Evolutionary conservation across 768 basidiomycete genomes (phyloP).

Genomic region (Phylloporus rhodoxanthus): DNA sequence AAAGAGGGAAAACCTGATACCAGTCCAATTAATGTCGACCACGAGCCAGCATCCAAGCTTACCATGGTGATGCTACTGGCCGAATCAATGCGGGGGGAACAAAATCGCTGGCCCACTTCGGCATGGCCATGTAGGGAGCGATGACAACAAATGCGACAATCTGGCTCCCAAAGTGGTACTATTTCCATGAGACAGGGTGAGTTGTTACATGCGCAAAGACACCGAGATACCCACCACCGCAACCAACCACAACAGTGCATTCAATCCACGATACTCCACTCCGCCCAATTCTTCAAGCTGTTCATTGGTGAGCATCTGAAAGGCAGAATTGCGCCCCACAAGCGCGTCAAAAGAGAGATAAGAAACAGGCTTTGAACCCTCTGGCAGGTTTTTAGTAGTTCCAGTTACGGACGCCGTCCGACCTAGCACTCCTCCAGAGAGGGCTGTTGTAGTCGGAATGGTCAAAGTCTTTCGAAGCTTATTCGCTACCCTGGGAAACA

Average conservation of each 20-base stretch:
- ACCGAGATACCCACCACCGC: conserved; percentile 46
- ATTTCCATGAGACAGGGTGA: conserved; percentile 4
- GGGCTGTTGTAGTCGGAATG: conserved; percentile 63
- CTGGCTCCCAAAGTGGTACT: conserved; percentile 80
- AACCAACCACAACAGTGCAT: conserved; percentile 77
- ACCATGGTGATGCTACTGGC: conserved; percentile 63
- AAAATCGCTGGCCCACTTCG: conserved; percentile 58
- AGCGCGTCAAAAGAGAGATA: conserved; percentile 84
- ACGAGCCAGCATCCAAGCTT: conserved; percentile 7
- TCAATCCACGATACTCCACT: conserved; percentile 84
- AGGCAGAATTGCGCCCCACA: conserved; percentile 79
- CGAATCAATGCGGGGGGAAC: conserved; percentile 52
- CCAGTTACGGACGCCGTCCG: conserved; percentile 19
- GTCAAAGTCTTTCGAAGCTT: conserved; percentile 67
- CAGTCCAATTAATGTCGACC: neutral
- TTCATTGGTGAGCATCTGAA: conserved; percentile 63
- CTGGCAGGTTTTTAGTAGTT: conserved; percentile 18
- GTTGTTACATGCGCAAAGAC: neutral
- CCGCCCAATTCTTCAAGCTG: conserved; percentile 91
- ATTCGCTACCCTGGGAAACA: conserved; percentile 60
- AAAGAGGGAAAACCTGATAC: conserved; percentile 72
- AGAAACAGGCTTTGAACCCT: conserved; percentile 51
- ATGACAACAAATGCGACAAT: conserved; percentile 65
- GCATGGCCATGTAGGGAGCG: conserved; percentile 69
- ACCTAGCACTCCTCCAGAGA: conserved; percentile 32